Percentiles rank a stretch among this genome's conserved stretches.
phyloP scores from a whole-genome alignment of 305 asterid species.

The Solanum chacoense region DNA sequence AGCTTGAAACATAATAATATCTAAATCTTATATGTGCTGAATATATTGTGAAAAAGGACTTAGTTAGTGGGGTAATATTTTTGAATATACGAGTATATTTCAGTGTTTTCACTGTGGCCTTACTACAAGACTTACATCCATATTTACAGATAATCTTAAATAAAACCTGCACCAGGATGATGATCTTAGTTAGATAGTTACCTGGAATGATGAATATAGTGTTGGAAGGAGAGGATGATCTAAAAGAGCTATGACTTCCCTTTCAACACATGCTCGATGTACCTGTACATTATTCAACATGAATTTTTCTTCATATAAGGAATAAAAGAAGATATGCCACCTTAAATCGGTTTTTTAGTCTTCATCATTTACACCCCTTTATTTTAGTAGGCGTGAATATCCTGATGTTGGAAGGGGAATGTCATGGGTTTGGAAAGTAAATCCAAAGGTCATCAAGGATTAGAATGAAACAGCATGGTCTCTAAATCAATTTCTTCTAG shows the following conservation, averaged over 20 bases:
- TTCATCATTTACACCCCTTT: background rate
- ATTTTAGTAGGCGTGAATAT: background rate
- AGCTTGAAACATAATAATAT: background rate
- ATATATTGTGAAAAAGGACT: background rate
- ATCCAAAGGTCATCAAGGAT: background rate
- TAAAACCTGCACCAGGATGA: background rate
- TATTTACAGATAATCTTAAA: background rate
- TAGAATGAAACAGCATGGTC: background rate
- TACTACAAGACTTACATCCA: background rate
- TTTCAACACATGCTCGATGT: constrained; percentile 91
- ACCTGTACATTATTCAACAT: constrained; percentile 43
- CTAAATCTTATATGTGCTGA: background rate
- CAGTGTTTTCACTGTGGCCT: background rate
- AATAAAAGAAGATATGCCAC: background rate
- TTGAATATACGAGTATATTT: background rate
- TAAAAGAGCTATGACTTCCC: constrained; percentile 78
- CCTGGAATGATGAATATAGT: constrained; percentile 90
- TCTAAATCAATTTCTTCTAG: background rate
- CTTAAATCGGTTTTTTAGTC: background rate
- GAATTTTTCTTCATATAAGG: background rate
- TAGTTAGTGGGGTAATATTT: background rate
- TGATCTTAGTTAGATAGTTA: constrained; percentile 19
- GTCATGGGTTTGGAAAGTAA: background rate
- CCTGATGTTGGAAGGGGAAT: background rate
- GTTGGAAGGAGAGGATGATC: constrained; percentile 99